Evolutionary conservation across 768 basidiomycete genomes (phyloP).

Genomic region (Lentinula detonsa): DNA sequence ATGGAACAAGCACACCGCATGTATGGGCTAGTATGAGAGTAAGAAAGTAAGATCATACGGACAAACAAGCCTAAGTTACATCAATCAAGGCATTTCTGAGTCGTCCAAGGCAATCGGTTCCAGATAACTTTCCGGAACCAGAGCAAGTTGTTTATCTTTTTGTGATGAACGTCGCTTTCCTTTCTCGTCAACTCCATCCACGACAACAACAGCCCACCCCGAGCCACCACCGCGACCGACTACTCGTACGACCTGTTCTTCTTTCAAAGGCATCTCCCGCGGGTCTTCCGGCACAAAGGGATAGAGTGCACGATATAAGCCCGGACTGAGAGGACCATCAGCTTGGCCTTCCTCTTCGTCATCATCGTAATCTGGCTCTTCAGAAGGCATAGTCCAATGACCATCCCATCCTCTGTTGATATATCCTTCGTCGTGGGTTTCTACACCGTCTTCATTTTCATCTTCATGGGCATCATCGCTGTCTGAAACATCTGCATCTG

Average conservation of each 20-base stretch:
- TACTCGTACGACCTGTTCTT: constrained; percentile 48
- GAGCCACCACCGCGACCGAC: constrained; percentile 50
- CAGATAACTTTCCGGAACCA: constrained; percentile 54
- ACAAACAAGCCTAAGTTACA: no score
- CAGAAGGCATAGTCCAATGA: background rate
- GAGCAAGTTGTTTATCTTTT: constrained; percentile 31
- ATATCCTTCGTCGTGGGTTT: background rate
- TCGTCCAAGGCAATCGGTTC: constrained; percentile 30
- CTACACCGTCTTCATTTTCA: background rate
- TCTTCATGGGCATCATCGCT: background rate
- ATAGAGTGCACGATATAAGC: constrained; percentile 50
- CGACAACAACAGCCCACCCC: constrained; percentile 49
- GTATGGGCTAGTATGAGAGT: no score
- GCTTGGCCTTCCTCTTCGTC: constrained; percentile 4
- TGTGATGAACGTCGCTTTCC: background rate
- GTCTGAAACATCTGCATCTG: background rate
- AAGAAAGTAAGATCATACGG: no score
- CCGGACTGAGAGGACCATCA: constrained; percentile 32
- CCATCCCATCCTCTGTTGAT: background rate
- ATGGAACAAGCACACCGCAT: no score
- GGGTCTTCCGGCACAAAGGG: constrained; percentile 54
- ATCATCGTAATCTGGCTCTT: background rate
- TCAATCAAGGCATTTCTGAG: background rate
- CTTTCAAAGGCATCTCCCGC: constrained; percentile 52
- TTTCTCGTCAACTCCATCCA: background rate